These are phyloP conservation scores for Styphnolobium japonicum DNA, from an alignment of 306 rosid genomes.

Conservation along the genomic window DNA sequence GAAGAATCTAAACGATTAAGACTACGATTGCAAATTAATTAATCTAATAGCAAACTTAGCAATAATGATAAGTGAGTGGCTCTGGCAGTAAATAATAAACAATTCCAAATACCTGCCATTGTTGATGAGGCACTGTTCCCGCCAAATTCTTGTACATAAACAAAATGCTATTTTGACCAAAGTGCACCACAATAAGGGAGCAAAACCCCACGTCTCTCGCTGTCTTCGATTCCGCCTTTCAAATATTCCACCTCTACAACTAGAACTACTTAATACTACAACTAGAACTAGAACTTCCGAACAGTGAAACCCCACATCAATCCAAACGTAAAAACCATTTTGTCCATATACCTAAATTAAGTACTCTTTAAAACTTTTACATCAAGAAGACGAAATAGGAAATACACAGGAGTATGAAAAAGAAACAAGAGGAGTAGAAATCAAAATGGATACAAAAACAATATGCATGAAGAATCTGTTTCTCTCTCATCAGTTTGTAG, in stretches of 20 bases:
- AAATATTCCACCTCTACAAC: constrained; percentile 7
- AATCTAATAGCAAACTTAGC: neutral
- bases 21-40: no score
- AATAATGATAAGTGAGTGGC: neutral
- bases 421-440: neutral
- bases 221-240: constrained; percentile 27
- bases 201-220: constrained; percentile 70
- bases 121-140: constrained; percentile 47
- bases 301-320: neutral
- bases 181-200: constrained; percentile 70
- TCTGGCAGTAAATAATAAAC: neutral
- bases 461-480: constrained; percentile 16
- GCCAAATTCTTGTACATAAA: constrained; percentile 54
- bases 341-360: neutral
- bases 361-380: neutral
- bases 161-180: constrained; percentile 63
- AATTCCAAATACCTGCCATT: constrained; percentile 11
- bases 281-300: neutral
- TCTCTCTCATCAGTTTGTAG: neutral
- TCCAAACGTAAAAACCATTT: constrained; percentile 14
- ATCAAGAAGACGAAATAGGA: neutral
- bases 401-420: neutral
- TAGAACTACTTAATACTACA: no score
- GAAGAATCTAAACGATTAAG: constrained; percentile 10
- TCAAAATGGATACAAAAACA: neutral